Percentiles rank a stretch among this genome's conserved stretches.
phyloP scores from a whole-genome alignment of 495 filamentous ascomycete species.

The Echria macrotheca region DNA sequence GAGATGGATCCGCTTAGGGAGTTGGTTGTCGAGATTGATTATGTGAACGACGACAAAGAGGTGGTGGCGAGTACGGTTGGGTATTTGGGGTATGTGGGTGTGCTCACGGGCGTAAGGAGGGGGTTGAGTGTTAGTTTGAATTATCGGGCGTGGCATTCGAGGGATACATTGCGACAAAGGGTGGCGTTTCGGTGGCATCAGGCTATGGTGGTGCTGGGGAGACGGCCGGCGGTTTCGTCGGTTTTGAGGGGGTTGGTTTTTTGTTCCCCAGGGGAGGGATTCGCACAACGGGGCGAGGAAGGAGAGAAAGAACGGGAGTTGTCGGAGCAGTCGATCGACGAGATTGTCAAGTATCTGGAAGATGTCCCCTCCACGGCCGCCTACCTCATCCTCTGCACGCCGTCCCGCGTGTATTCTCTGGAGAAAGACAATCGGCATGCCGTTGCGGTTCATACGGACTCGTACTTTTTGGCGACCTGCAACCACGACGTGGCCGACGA shows the following conservation, averaged over 20 bases:
- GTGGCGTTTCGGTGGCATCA: conserved; percentile 35
- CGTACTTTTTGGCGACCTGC: conserved; percentile 41
- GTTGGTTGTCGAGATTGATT: conserved; percentile 56
- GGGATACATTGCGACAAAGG: conserved; percentile 24
- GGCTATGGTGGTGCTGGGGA: conserved; percentile 51
- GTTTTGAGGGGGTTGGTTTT: conserved; percentile 43
- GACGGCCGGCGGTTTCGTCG: conserved; percentile 52
- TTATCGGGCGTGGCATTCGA: conserved; percentile 52
- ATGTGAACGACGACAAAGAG: conserved; percentile 30
- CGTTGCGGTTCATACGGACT: not conserved
- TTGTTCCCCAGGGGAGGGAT: too few species aligned
- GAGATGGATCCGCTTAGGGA: conserved; percentile 55
- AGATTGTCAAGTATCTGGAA: conserved; percentile 31
- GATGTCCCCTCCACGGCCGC: conserved; percentile 45
- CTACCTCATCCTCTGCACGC: conserved; percentile 55
- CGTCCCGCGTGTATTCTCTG: conserved; percentile 37
- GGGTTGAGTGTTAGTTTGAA: conserved; percentile 59
- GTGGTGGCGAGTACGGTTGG: conserved; percentile 55
- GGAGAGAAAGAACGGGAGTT: too few species aligned
- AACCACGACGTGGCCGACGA: conserved; percentile 42
- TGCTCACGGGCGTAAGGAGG: conserved; percentile 54
- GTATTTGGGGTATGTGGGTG: conserved; percentile 60
- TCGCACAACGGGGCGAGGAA: too few species aligned
- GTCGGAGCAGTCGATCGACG: conserved; percentile 8
- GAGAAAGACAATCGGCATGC: conserved; percentile 53